These are phyloP conservation scores for Fusarium poae DNA, from an alignment of 2,329 filamentous ascomycete species.

Conservation along the genomic window DNA sequence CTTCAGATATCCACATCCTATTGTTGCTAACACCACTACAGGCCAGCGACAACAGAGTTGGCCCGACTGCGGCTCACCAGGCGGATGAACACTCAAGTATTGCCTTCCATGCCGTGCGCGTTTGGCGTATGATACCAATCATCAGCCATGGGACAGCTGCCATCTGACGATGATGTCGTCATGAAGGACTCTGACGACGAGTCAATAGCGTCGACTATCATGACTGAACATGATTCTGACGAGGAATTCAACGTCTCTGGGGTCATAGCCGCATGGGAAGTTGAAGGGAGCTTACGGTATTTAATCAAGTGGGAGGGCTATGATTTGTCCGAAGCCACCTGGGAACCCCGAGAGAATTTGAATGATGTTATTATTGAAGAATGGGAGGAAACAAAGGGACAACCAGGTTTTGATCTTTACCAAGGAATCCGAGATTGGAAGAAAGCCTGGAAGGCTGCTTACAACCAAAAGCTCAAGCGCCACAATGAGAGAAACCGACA, in stretches of 20 bases:
- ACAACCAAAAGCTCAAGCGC: slow-evolving; percentile 52
- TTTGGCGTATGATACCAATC: not conserved
- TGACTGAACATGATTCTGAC: slow-evolving; percentile 53
- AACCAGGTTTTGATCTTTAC: slow-evolving; percentile 51
- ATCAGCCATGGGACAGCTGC: not conserved
- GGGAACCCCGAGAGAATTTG: slow-evolving; percentile 65
- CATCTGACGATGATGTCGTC: not conserved
- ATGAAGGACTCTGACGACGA: slow-evolving; percentile 47
- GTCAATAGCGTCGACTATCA: slow-evolving; percentile 53
- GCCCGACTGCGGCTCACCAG: not conserved
- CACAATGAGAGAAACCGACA: slow-evolving; percentile 61
- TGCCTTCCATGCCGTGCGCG: not conserved
- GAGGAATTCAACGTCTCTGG: slow-evolving; percentile 64
- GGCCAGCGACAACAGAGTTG: not conserved
- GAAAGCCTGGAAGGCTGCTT: slow-evolving; percentile 49
- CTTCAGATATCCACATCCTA: not conserved
- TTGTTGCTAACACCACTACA: not conserved
- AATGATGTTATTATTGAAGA: slow-evolving; percentile 54
- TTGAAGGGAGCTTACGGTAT: slow-evolving; percentile 49
- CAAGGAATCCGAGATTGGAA: slow-evolving; percentile 58
- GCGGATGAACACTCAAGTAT: not conserved
- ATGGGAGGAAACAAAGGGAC: slow-evolving; percentile 61
- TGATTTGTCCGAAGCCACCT: slow-evolving; percentile 56
- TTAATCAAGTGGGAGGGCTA: slow-evolving; percentile 57
- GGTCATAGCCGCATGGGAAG: slow-evolving; percentile 62